Conservation (phyloP, 1,284 basidiomycete genomes). For the Ceratobasidium sp. region DNA sequence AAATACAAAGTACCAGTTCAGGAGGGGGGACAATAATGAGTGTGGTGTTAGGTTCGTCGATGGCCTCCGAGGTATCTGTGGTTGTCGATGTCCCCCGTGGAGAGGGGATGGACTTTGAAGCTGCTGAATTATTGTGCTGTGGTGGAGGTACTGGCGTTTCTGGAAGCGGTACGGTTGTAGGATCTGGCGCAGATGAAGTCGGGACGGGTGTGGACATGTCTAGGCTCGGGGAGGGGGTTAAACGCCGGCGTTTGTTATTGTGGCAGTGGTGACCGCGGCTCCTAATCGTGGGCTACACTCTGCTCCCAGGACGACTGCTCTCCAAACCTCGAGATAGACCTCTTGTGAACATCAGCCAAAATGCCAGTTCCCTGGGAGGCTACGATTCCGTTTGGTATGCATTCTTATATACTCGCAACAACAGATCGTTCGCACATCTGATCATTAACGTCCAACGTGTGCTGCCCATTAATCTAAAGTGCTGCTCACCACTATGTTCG, state of each 20-base stretch:
- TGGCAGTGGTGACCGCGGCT: slow-evolving; percentile 2
- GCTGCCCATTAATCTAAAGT: slow-evolving; percentile 59
- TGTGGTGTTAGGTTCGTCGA: slow-evolving; percentile 2
- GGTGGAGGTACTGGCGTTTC: neutral
- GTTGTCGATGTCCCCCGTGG: neutral
- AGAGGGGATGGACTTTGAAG: neutral
- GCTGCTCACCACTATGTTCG: slow-evolving; percentile 89
- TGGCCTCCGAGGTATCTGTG: neutral
- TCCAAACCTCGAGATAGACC: neutral
- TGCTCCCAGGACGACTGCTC: neutral
- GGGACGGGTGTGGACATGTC: slow-evolving; percentile 29
- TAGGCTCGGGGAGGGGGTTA: neutral
- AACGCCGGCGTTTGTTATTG: slow-evolving; percentile 1
- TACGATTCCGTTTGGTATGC: slow-evolving; percentile 87
- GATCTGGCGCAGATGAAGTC: slow-evolving; percentile 4
- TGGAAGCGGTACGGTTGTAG: slow-evolving; percentile 22
- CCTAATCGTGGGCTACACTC: neutral
- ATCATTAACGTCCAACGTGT: slow-evolving; percentile 10
- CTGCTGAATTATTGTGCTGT: neutral
- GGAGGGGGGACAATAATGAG: slow-evolving; percentile 49
- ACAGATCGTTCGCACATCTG: neutral
- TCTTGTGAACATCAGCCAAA: slow-evolving; percentile 27
- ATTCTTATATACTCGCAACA: neutral
- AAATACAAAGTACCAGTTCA: slow-evolving; percentile 63
- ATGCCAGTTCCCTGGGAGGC: slow-evolving; percentile 98